Evolutionary conservation across 768 basidiomycete genomes (phyloP).

Genomic region (Nidularia pulvinata): DNA sequence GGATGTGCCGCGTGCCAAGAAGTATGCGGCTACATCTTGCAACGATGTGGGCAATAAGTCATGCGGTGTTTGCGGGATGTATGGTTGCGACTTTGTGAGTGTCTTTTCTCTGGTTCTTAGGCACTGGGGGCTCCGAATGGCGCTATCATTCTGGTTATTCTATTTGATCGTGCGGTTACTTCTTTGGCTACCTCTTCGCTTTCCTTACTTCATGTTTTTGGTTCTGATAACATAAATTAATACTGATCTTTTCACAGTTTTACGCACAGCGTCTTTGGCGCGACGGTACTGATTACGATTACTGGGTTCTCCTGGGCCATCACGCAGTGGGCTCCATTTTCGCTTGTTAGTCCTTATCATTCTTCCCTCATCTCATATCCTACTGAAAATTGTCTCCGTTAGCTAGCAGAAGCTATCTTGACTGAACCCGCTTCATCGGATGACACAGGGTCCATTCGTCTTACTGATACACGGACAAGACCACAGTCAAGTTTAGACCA

Average conservation of each 20-base stretch:
- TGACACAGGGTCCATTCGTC: conserved; percentile 35
- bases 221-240: not conserved
- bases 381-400: not conserved
- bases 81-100: conserved; percentile 88
- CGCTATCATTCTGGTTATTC: too few relatives aligned
- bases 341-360: conserved; percentile 56
- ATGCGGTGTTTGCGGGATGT: conserved; percentile 69
- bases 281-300: conserved; percentile 73
- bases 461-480: conserved; percentile 41
- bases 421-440: conserved; percentile 48
- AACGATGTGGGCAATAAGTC: conserved; percentile 78
- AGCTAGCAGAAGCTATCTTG: conserved; percentile 74
- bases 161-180: too few relatives aligned
- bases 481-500: conserved; percentile 15
- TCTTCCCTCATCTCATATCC: too few relatives aligned
- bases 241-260: conserved; percentile 45
- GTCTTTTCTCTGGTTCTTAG: not conserved
- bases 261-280: conserved; percentile 64
- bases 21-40: conserved; percentile 59
- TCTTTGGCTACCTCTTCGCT: too few relatives aligned
- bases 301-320: conserved; percentile 95
- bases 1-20: conserved; percentile 29
- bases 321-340: conserved; percentile 91
- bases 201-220: not conserved
- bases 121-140: too few relatives aligned